Evolutionary conservation across 2,329 filamentous ascomycete species (phyloP), one percentile per base, ranked within the genome.

Genomic region (Zymoseptoria passerinii): DNA sequence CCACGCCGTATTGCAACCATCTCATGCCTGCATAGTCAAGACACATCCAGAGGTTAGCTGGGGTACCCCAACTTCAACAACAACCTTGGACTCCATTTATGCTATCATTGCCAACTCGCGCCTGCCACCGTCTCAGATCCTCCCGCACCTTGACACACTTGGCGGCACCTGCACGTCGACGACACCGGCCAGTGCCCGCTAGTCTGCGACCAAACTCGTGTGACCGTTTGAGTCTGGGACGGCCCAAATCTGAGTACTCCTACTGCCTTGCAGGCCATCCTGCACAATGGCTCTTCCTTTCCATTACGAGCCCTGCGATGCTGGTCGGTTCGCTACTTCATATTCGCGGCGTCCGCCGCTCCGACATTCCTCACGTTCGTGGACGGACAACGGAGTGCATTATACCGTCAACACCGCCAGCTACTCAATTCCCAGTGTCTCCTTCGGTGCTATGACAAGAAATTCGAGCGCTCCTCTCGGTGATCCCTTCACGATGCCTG

Each of bases 401-500:
- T 66, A 67, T 55, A 69, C 64, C n/a, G 60, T 69, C 54, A 60
- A 69, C 49, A 66, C 67, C 13, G 62, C 66, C 6, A 61, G 59
- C 29, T 69, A 64, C 52, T 50, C 65, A n/a, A 60, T 59, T 50
- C 66, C 67, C 20, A 65, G 63, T 28, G 28, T 68, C 10, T 66
- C 65, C n/a, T 68, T 70, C 59, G 60, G 60, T 20, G 61, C 63
- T 7, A 64, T 63, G 57, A 62, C 65, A 35, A 62, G 66, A 28
- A 62, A 55, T 44, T 58, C 60, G 23, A 59, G 57, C 29, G 60
- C 55, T 9, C 52, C 60, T 13, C 59, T 57, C 4, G 50, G 50
- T 52, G 28, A 9, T 3, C 40, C 8, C 13, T 50, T 58, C 48
- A 4, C 44, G 9, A 27, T 49, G n/a, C 49, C 57, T 13, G 23